Evolutionary conservation across 2,329 filamentous ascomycete genomes (phyloP).

Genomic region (Nothopassalora personata): DNA sequence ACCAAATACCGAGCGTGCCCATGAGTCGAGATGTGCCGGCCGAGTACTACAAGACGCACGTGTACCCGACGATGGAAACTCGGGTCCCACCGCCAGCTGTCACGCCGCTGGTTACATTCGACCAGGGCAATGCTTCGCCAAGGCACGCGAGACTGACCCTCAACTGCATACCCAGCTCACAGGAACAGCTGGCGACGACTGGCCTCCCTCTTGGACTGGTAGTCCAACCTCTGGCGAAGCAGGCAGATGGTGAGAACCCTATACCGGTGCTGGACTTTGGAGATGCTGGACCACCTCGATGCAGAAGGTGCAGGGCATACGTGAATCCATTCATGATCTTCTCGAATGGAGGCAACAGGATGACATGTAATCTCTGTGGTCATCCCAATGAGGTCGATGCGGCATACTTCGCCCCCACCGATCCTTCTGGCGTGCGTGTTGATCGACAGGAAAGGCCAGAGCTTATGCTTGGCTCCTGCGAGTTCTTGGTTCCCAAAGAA

Average conservation of each 20-base stretch:
- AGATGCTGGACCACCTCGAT: constrained; percentile 81
- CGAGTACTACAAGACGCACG: constrained; percentile 75
- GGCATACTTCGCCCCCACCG: constrained; percentile 91
- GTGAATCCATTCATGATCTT: constrained; percentile 99
- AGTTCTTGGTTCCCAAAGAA: constrained; percentile 95
- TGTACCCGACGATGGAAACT: constrained; percentile 93
- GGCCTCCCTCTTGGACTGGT: constrained; percentile 81
- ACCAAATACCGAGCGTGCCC: constrained; percentile 89
- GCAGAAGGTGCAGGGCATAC: constrained; percentile 87
- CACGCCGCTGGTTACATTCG: constrained; percentile 84
- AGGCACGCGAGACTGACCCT: constrained; percentile 87
- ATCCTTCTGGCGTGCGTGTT: constrained; percentile 76
- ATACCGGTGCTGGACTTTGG: constrained; percentile 95
- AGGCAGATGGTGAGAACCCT: constrained; percentile 77
- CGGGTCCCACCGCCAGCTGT: constrained; percentile 85
- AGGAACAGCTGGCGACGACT: constrained; percentile 74
- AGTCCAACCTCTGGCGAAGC: constrained; percentile 77
- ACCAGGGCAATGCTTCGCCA: constrained; percentile 94
- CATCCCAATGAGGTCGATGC: constrained; percentile 90
- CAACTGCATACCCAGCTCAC: constrained; percentile 82
- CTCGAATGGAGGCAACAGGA: constrained; percentile 86
- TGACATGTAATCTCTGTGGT: constrained; percentile 96
- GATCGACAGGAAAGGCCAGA: constrained; percentile 87
- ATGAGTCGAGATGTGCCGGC: constrained; percentile 75
- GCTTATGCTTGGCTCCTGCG: constrained; percentile 83